Evolutionary conservation across 495 filamentous ascomycete genomes (phyloP), one percentile per base, ranked within the genome.

Genomic region (Xylaria cubensis): DNA sequence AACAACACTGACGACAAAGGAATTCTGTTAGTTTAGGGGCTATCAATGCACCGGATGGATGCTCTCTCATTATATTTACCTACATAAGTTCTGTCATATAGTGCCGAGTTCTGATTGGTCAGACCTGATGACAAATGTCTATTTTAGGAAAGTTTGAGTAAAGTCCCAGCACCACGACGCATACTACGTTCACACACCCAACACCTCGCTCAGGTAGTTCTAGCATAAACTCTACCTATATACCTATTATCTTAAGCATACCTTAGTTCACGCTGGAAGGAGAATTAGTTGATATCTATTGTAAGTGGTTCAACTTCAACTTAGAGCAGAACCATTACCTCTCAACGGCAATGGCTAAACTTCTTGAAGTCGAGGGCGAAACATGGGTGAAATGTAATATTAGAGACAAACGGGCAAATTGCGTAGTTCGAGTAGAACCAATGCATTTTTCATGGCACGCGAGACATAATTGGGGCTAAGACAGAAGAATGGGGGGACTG

Each of bases 61-160:
- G n/a, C n/a, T n/a, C 26, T 29, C 26, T 29, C 26, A 29, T 29
- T 29, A 15, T 48, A 19, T 48, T 6, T 48, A 48, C 44, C 15
- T 17, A 46, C 13, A 5, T 10, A 42, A 15, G 15, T 4, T 44
- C 0, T 44, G 42, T 44, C 1, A 19, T 46, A 17, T n/a, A 9
- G 41, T 19, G 46, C 69, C 32, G 46, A 6, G n/a, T 17, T 32
- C 32, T 36, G 44, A 71, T 71, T 71, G 69, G 69, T 13, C 46
- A 2, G 3, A 17, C 9, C 2, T 4, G 13, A 5, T 6, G 26
- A 34, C n/a, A 34, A 6, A 24, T 46, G 21, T 32, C 69, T 64
- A 17, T 29, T 71, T 71, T 64, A 29, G 69, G 69, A 64, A 71
- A 41, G 69, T 64, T 56, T 69, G 55, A 62, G 55, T 69, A 41